Conservation (phyloP, 306 rosid genomes). For the Vigna nakashimae region DNA sequence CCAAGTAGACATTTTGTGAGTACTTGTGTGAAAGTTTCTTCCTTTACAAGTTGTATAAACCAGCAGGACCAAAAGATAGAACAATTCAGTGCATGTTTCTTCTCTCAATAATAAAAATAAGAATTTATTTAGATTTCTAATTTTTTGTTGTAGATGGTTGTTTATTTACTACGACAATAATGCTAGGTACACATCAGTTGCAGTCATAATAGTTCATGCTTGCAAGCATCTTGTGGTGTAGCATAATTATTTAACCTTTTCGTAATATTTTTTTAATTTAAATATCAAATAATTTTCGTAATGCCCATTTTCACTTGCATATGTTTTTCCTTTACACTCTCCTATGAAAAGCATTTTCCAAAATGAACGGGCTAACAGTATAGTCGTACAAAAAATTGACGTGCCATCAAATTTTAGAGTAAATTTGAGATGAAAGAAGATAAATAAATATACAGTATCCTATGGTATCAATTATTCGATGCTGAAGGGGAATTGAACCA, state of each 20-base stretch:
- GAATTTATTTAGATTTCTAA: too few relatives aligned
- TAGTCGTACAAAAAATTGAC: not conserved
- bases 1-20: not conserved
- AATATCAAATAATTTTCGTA: not conserved
- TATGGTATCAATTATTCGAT: not conserved
- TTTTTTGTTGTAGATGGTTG: not conserved
- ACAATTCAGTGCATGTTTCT: not conserved
- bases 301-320: not conserved
- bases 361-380: too few relatives aligned
- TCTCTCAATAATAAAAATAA: not conserved
- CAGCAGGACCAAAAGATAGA: not conserved
- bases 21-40: not conserved
- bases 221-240: not conserved
- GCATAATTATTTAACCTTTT: not conserved
- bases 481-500: not conserved
- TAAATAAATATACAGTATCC: not conserved
- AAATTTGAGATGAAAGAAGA: not conserved
- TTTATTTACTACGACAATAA: conserved; percentile 21
- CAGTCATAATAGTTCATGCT: not conserved
- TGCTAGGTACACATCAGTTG: not conserved
- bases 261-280: not conserved
- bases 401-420: not conserved
- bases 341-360: not conserved
- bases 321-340: not conserved
- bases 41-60: not conserved